Percentiles rank a stretch among this genome's conserved stretches.
These are phyloP conservation scores for Domatiomyces catenatus DNA, from an alignment of 2,329 filamentous ascomycete species.

Conservation along the genomic window DNA sequence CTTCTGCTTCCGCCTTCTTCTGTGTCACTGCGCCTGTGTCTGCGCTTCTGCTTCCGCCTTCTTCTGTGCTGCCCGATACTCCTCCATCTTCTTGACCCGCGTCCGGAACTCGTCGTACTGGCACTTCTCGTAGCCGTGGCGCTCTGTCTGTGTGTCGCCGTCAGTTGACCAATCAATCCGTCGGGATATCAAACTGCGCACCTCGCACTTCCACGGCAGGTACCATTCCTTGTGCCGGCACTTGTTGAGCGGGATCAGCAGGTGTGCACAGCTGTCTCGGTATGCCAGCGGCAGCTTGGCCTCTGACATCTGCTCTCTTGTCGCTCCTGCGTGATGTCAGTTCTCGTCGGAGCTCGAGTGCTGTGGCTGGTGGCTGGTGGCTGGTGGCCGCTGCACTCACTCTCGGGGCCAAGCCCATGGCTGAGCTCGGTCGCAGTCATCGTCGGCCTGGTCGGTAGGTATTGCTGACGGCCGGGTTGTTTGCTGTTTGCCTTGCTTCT, in stretches of 20 bases:
- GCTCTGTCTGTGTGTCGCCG: constrained; percentile 55
- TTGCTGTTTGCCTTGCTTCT: no score
- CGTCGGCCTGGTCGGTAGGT: not conserved
- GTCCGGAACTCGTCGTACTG: constrained; percentile 99
- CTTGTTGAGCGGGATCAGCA: constrained; percentile 87
- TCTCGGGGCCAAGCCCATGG: constrained; percentile 29
- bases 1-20: not conserved
- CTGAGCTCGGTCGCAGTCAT: constrained; percentile 28
- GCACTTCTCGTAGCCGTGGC: constrained; percentile 98
- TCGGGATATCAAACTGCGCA: constrained; percentile 33
- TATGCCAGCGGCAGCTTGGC: constrained; percentile 78
- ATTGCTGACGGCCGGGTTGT: no score
- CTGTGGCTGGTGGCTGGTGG: no score
- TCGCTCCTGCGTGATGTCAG: constrained; percentile 34
- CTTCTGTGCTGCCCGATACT: constrained; percentile 65
- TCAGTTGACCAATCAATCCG: not conserved
- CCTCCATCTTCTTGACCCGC: constrained; percentile 96
- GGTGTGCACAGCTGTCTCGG: constrained; percentile 86
- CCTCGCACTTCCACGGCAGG: constrained; percentile 94
- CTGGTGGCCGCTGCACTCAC: constrained; percentile 21
- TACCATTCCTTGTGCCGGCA: constrained; percentile 89
- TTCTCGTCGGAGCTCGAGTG: constrained; percentile 16
- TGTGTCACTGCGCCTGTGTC: not conserved
- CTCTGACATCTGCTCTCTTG: constrained; percentile 84
- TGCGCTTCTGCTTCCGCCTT: not conserved